phyloP scores from a whole-genome alignment of 1,284 basidiomycete species.

The Pseudozyma sp. region DNA sequence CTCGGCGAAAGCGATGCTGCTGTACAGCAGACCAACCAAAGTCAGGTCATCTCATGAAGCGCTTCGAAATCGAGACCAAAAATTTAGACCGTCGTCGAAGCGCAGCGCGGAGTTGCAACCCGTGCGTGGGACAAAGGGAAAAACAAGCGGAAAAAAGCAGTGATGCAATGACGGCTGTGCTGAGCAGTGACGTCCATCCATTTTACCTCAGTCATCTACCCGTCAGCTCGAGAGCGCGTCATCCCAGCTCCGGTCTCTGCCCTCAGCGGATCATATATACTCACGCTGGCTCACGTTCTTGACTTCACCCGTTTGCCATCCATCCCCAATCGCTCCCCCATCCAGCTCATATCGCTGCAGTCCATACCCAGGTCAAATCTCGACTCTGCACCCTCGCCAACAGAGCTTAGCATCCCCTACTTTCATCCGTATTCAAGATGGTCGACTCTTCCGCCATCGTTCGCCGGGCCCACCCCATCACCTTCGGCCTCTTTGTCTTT shows the following conservation, averaged over 20 bases:
- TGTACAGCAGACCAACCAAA: constrained; percentile 7
- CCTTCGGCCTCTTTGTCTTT: constrained; percentile 58
- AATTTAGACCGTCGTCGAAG: not conserved
- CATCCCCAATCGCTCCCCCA: not conserved
- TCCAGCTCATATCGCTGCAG: constrained; percentile 1
- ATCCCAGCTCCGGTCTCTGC: constrained; percentile 1
- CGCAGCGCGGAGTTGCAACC: constrained; percentile 16
- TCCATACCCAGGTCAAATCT: not conserved
- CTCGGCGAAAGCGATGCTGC: too few species aligned
- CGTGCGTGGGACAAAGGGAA: not conserved
- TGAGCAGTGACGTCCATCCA: constrained; percentile 4
- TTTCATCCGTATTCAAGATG: constrained; percentile 23
- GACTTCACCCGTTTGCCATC: not conserved
- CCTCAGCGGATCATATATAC: not conserved
- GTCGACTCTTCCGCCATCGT: constrained; percentile 53
- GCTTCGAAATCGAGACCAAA: constrained; percentile 4
- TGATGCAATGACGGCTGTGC: constrained; percentile 11
- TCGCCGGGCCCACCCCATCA: constrained; percentile 64
- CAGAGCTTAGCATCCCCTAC: not conserved
- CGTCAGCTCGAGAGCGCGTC: constrained; percentile 11
- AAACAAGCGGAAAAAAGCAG: constrained; percentile 5
- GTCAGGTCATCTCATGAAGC: constrained; percentile 37
- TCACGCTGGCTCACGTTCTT: constrained; percentile 6
- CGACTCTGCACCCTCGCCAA: not conserved
- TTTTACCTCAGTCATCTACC: constrained; percentile 9